These are phyloP conservation scores for Magnolia officinalis DNA, from an alignment of 164 flowering plant genomes.

Conservation along the genomic window DNA sequence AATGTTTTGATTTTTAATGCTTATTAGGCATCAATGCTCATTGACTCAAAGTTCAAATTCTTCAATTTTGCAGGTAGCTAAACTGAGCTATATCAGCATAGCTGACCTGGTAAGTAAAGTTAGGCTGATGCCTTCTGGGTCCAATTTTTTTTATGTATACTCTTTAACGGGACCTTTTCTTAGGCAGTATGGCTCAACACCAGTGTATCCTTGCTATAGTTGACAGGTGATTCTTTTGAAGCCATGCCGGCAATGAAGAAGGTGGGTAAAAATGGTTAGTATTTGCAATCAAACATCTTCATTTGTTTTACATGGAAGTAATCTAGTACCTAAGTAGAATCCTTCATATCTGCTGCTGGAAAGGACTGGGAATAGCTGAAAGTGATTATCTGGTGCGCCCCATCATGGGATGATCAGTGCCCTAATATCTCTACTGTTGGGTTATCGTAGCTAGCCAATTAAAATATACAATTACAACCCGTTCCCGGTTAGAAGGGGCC, in stretches of 20 bases:
- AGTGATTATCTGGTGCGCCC: neutral
- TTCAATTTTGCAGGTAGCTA: too few relatives aligned
- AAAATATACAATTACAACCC: too few relatives aligned
- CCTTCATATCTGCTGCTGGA: neutral
- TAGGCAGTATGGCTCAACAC: too few relatives aligned
- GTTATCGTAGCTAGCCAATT: neutral
- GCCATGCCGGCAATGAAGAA: constrained; percentile 11
- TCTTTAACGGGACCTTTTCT: too few relatives aligned
- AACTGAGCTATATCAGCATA: too few relatives aligned
- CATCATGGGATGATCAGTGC: neutral
- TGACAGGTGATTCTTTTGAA: neutral
- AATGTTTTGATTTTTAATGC: too few relatives aligned
- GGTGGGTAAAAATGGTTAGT: neutral
- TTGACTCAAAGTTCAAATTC: too few relatives aligned
- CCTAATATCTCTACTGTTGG: neutral
- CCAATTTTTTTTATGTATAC: too few relatives aligned
- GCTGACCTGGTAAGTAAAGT: too few relatives aligned
- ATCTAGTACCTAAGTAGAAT: neutral
- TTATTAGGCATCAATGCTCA: too few relatives aligned
- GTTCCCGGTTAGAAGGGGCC: neutral
- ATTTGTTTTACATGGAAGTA: neutral
- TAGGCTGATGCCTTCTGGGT: too few relatives aligned
- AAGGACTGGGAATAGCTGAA: neutral
- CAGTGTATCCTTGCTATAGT: neutral
- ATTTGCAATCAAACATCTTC: neutral